Base-by-base conservation (phyloP, 768 basidiomycete species). In the Kwoniella newhampshirensis region DNA sequence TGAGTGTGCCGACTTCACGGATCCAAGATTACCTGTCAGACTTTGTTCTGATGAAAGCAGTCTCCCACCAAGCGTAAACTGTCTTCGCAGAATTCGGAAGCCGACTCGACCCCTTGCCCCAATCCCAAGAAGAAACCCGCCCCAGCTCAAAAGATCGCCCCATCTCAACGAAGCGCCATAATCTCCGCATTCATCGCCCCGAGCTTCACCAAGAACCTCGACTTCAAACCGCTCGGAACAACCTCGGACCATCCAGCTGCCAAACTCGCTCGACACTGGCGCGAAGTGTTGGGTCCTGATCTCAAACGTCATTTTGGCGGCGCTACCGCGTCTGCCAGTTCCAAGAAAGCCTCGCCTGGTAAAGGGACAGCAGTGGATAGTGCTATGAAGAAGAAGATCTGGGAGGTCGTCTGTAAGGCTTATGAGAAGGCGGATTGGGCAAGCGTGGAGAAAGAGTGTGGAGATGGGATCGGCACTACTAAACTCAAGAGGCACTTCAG, bases 401-500 rank as follows among this genome's bases (percentile, higher is more conserved):
- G 69, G 69, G 21, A 60, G 3, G 47, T 51, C n/a, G 60, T 71
- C 2, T 28, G 26, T n/a, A 40, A 62, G 21, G 45, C 17, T 7
- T 60, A 63, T 21, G 66, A 68, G 1, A 63, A 62, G 48, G 51
- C 46, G 2, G 58, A 71, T 49, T 71, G 69, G 69, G 40, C 47
- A 18, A 6, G 13, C 11, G 32, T 59, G 18, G 47, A 61, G 30
- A 20, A 13, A 12, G 51, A 43, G 17, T 36, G 35, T 1, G 17
- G 40, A 23, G 26, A 32, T 8, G 43, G 41, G 23, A 28, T 23
- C n/a, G 62, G 54, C 3, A 59, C 66, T 21, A 41, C 46, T 17
- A 71, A 66, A 49, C 52, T 71, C 18, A 67, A 66, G 48, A 67
- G 69, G 44, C 69, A 71, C 41, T 57, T 67, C n/a, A 56, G 57